Evolutionary conservation across 78 protist species (phyloP).

Genomic region (Guillardia theta): DNA sequence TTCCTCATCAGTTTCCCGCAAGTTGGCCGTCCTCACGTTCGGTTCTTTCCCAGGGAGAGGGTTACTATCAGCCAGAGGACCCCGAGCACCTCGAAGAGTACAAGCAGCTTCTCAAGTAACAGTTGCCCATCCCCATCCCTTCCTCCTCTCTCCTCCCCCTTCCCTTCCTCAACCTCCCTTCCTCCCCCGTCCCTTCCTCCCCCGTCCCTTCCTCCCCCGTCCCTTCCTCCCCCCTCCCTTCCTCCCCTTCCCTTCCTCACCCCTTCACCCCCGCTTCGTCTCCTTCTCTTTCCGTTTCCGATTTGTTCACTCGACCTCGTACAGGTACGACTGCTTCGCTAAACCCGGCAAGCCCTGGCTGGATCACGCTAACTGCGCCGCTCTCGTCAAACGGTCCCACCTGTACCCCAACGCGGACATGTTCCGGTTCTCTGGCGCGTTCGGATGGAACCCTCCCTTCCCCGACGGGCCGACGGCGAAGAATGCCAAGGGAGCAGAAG

Average conservation of each 20-base stretch:
- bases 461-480: background rate
- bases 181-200: too few relatives aligned
- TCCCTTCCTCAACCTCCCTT: too few relatives aligned
- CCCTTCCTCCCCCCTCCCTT: background rate
- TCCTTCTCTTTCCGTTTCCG: background rate
- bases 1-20: too few relatives aligned
- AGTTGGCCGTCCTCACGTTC: too few relatives aligned
- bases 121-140: too few relatives aligned
- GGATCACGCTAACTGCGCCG: constrained; percentile 26
- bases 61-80: background rate
- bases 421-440: background rate
- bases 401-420: constrained; percentile 28
- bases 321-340: background rate
- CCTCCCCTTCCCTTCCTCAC: background rate
- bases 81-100: too few relatives aligned
- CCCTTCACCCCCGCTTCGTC: background rate
- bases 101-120: too few relatives aligned
- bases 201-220: too few relatives aligned
- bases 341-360: background rate
- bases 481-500: background rate
- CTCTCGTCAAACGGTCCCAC: background rate
- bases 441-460: constrained; percentile 36
- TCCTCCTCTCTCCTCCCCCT: too few relatives aligned
- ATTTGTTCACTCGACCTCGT: background rate
- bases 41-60: too few relatives aligned